Evolutionary conservation across 2,329 filamentous ascomycete genomes (phyloP), one percentile per base, ranked within the genome.

Genomic region (Kalaharituber pfeilii): DNA sequence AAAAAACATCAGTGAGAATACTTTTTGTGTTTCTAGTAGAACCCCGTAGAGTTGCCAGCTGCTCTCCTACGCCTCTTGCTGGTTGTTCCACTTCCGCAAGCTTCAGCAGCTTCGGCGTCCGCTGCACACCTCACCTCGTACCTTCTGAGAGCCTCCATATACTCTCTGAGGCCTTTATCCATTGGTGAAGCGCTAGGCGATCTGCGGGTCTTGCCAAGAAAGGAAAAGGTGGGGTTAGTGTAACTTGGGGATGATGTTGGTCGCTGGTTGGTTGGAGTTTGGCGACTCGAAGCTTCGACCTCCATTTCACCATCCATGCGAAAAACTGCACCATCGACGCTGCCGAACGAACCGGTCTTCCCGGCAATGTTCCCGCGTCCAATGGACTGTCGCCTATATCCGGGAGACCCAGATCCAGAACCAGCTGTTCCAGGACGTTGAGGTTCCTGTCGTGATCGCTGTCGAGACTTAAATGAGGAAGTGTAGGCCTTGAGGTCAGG

Each of bases 281-380:
- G 11, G 18, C 24, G n/a, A 13, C 25, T 20, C 11, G 15, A 20
- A 22, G 15, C 13, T 15, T 47, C 42, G 22, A 47, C 42, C 5
- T 47, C 42, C 42, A 47, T 47, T 22, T 47, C 42, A 13, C 42
- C 42, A 22, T 47, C 42, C 42, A 47, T 47, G 22, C 42, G 42
- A 22, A 47, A 47, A 13, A 47, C 42, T 22, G 42, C 42, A 22
- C 42, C 42, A 22, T 47, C 42, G 15, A 47, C 42, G 42, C 42
- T 47, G 15, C 42, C 42, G 22, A 47, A 47, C 5, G 42, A 47
- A 18, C 42, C 42, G 25, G 42, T 25, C 42, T 47, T 47, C 13
- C 42, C 42, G 42, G 15, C 5, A 18, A 39, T 18, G 22, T 20
- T 47, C 13, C 42, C 42, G 11, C 42, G 42, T 1, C 42, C 42